A percentile compares a stretch with the other conserved stretches of the same genome.
These are phyloP conservation scores for Nadsonia commutata DNA, from an alignment of 1,139 yeast species.

Conservation along the genomic window DNA sequence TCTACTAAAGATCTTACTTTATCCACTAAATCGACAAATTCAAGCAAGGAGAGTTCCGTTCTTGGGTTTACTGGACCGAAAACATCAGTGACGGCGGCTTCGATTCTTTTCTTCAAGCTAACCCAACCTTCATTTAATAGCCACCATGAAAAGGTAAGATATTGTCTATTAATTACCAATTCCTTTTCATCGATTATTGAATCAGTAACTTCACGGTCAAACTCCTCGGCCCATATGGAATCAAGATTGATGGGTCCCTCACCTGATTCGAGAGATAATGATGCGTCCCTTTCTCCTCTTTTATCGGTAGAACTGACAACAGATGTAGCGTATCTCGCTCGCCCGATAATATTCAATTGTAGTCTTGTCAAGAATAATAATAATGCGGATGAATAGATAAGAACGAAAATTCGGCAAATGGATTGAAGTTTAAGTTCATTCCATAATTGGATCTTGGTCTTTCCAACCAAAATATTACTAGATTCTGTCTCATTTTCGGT, in stretches of 20 bases:
- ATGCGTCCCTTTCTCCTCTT: slow-evolving; percentile 14
- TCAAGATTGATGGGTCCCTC: slow-evolving; percentile 6
- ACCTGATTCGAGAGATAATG: slow-evolving; percentile 12
- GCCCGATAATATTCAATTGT: slow-evolving; percentile 76
- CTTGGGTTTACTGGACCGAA: slow-evolving; percentile 59
- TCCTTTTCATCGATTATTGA: slow-evolving; percentile 18
- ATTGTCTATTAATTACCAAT: slow-evolving; percentile 54
- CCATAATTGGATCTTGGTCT: slow-evolving; percentile 73
- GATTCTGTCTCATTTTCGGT: slow-evolving; percentile 13
- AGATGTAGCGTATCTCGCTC: slow-evolving; percentile 69
- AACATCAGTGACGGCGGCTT: slow-evolving; percentile 41
- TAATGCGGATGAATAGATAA: slow-evolving; percentile 54
- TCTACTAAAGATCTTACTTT: slow-evolving; percentile 30
- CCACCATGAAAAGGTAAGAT: slow-evolving; percentile 90
- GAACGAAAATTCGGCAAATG: slow-evolving; percentile 56
- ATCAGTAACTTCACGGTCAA: slow-evolving; percentile 15
- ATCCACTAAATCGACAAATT: slow-evolving; percentile 38
- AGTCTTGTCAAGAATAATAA: slow-evolving; percentile 64
- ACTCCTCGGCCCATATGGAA: slow-evolving; percentile 4
- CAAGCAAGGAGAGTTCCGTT: slow-evolving; percentile 47
- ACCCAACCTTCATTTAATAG: slow-evolving; percentile 75
- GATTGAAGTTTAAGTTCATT: slow-evolving; percentile 63
- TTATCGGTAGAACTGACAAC: slow-evolving; percentile 53
- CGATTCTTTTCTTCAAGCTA: slow-evolving; percentile 38
- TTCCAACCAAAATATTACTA: slow-evolving; percentile 9